Conservation (phyloP, 345 rosid species). For the Rhizophora apiculata region DNA sequence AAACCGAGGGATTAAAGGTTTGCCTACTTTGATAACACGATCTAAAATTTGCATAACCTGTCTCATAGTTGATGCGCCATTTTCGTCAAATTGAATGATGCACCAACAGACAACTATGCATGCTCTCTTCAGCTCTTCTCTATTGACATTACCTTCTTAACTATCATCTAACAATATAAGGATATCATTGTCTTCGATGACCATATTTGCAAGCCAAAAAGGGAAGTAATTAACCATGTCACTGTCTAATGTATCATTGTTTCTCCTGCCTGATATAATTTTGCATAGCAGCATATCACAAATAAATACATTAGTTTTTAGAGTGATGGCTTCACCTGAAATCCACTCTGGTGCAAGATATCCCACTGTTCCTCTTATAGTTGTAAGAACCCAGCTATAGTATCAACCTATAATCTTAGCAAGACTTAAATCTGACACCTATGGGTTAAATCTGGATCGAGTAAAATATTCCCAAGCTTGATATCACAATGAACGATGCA, state of each 20-base stretch:
- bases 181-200: conserved; percentile 15
- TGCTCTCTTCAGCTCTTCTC: conserved; percentile 14
- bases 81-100: conserved; percentile 22
- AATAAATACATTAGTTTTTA: conserved; percentile 72
- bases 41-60: conserved; percentile 14
- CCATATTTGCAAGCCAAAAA: not conserved
- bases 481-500: conserved; percentile 74
- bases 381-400: conserved; percentile 64
- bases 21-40: not conserved
- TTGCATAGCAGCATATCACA: conserved; percentile 76
- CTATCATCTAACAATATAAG: conserved; percentile 17
- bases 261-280: conserved; percentile 66
- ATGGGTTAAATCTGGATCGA: conserved; percentile 50
- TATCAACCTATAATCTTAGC: conserved; percentile 66
- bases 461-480: conserved; percentile 65
- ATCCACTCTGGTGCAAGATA: conserved; percentile 83
- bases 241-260: not conserved
- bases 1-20: conserved; percentile 13
- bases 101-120: conserved; percentile 26
- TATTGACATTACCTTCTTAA: conserved; percentile 11
- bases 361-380: conserved; percentile 70
- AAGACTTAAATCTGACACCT: conserved; percentile 71
- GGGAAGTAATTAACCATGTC: conserved; percentile 14
- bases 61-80: conserved; percentile 16
- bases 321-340: conserved; percentile 62